Percentiles rank a stretch among this genome's conserved stretches.
These are phyloP conservation scores for Marvania coccoides DNA, from an alignment of 139 green algal species.

Conservation along the genomic window DNA sequence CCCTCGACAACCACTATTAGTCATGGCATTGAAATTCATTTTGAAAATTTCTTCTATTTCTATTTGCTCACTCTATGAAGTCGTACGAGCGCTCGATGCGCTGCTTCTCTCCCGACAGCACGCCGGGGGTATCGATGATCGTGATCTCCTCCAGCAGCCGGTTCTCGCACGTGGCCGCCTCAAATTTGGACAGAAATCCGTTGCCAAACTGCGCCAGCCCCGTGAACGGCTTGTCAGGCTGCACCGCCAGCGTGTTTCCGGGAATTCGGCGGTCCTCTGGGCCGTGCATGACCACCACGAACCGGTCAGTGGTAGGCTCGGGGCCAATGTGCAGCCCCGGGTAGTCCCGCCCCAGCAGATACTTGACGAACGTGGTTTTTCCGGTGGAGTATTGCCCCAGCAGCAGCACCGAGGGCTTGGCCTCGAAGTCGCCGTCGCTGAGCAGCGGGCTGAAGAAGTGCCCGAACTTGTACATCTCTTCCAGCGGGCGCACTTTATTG, in stretches of 20 bases:
- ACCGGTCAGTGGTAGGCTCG: constrained; percentile 96
- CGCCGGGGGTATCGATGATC: constrained; percentile 88
- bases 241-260: constrained; percentile 94
- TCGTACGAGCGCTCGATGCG: constrained; percentile 89
- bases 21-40: no score
- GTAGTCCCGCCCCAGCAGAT: constrained; percentile 86
- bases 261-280: constrained; percentile 75
- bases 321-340: constrained; percentile 90
- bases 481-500: constrained; percentile 79
- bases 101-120: constrained; percentile 95
- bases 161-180: constrained; percentile 69
- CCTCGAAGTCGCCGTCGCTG: constrained; percentile 88
- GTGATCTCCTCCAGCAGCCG: constrained; percentile 86
- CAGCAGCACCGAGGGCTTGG: constrained; percentile 93
- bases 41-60: constrained; percentile 11
- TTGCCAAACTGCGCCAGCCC: constrained; percentile 59
- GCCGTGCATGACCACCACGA: constrained; percentile 86
- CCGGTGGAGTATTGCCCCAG: constrained; percentile 95
- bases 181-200: constrained; percentile 91
- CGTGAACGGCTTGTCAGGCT: constrained; percentile 80
- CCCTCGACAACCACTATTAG: no score
- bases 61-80: constrained; percentile 77
- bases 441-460: constrained; percentile 83
- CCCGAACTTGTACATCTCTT: constrained; percentile 88
- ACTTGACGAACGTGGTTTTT: constrained; percentile 98